These are phyloP conservation scores for Coelastrella sp. DNA, from an alignment of 139 green algal species.

Conservation along the genomic window DNA sequence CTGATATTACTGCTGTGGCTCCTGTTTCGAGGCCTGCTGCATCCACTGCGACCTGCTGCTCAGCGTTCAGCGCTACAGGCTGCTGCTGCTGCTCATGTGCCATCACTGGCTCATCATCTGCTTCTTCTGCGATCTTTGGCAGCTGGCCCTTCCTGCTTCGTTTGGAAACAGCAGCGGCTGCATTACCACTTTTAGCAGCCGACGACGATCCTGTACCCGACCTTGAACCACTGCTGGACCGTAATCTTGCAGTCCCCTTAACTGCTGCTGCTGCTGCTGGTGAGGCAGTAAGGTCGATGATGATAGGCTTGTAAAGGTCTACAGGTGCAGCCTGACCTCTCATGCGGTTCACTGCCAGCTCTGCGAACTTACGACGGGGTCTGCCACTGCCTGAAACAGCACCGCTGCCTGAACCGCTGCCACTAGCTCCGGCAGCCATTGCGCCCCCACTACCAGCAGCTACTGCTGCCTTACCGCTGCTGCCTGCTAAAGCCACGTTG, in stretches of 20 bases:
- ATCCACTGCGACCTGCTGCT: conserved; percentile 5
- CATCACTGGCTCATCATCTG: not conserved
- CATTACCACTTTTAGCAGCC: not conserved
- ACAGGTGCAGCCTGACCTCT: conserved; percentile 17
- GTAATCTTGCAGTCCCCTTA: not conserved
- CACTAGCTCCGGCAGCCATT: not conserved
- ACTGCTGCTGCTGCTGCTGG: conserved; percentile 18
- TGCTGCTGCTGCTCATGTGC: not conserved
- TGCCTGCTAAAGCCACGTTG: not conserved
- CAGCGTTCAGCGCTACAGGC: not conserved
- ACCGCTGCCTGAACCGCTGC: not conserved
- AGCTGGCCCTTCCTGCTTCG: not conserved
- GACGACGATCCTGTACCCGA: not conserved
- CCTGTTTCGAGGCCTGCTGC: not conserved
- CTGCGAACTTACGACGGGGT: not conserved
- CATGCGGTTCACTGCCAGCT: conserved; percentile 37
- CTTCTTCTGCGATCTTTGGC: not conserved
- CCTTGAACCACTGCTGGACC: not conserved
- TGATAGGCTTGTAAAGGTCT: conserved; percentile 17
- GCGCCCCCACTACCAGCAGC: not conserved
- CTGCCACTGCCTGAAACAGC: not conserved
- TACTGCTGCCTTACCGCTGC: not conserved
- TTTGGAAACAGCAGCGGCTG: not conserved
- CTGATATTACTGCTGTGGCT: not conserved
- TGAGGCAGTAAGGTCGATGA: not conserved